Percentiles rank a stretch among this genome's conserved stretches.
These are phyloP conservation scores for Cetradonia linearis DNA, from an alignment of 495 filamentous ascomycete genomes.

Conservation along the genomic window DNA sequence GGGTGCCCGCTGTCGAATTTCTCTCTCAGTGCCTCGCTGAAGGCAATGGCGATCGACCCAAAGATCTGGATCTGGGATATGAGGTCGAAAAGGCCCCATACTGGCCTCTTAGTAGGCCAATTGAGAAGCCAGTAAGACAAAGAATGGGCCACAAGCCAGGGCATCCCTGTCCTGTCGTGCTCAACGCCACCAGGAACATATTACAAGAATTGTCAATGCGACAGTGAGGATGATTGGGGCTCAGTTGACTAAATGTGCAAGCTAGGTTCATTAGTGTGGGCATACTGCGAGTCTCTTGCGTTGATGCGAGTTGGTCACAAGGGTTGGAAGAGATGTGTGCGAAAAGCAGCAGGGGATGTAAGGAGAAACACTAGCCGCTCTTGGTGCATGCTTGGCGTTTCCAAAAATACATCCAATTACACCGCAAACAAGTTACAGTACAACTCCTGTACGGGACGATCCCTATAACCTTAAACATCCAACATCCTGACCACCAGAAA, in stretches of 20 bases:
- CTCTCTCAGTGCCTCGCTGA: background rate
- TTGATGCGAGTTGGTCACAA: constrained; percentile 2
- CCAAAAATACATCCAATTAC: background rate
- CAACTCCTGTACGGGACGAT: constrained; percentile 2
- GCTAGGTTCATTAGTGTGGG: background rate
- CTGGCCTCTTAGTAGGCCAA: background rate
- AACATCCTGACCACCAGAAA: too few relatives aligned
- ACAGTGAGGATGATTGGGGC: background rate
- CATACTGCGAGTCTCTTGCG: background rate
- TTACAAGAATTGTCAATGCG: constrained; percentile 2
- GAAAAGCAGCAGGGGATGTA: background rate
- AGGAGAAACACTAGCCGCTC: background rate
- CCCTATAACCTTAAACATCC: constrained; percentile 11
- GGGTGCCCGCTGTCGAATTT: background rate
- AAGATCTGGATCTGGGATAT: background rate
- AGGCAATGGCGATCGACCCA: background rate
- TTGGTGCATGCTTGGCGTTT: background rate
- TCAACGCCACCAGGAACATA: background rate
- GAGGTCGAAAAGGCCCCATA: background rate
- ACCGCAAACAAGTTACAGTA: background rate
- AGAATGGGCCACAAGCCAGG: background rate
- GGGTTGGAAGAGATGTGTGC: background rate
- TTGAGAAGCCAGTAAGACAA: background rate
- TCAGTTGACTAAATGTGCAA: background rate
- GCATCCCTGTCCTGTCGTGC: background rate